phyloP scores from a whole-genome alignment of 345 rosid species.

The Mallotus nudiflorus region DNA sequence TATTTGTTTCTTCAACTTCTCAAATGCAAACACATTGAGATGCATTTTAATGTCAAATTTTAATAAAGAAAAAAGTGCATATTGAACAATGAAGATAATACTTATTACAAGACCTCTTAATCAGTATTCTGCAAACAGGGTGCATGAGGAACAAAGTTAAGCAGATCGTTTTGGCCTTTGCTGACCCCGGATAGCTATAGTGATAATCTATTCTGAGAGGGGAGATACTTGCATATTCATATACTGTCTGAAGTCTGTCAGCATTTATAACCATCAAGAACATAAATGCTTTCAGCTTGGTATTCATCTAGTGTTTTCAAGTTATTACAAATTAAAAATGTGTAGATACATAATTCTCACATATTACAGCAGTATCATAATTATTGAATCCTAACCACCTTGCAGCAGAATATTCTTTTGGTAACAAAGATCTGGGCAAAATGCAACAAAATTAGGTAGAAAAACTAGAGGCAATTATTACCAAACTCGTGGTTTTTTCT shows the following conservation, averaged over 20 bases:
- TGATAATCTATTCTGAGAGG: background rate
- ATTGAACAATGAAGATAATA: background rate
- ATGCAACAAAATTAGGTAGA: too few species aligned
- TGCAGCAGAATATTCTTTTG: background rate
- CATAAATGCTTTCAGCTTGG: background rate
- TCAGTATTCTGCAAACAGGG: background rate
- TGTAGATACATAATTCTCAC: background rate
- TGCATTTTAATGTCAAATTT: background rate
- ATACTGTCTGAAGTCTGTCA: background rate
- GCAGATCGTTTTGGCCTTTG: background rate
- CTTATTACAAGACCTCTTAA: background rate
- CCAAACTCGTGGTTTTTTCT: too few species aligned
- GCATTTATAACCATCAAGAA: conserved; percentile 2
- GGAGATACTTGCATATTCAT: background rate
- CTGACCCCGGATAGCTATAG: background rate
- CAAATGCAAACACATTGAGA: background rate
- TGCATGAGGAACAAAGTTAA: background rate
- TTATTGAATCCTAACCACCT: background rate
- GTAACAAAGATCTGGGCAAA: too few species aligned
- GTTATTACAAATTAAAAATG: background rate
- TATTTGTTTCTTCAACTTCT: background rate
- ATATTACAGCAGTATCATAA: too few species aligned
- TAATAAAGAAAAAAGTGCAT: background rate
- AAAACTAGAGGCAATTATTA: too few species aligned
- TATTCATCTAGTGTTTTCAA: conserved; percentile 1